phyloP scores from a whole-genome alignment of 768 basidiomycete genomes.

The Russula virescens region DNA sequence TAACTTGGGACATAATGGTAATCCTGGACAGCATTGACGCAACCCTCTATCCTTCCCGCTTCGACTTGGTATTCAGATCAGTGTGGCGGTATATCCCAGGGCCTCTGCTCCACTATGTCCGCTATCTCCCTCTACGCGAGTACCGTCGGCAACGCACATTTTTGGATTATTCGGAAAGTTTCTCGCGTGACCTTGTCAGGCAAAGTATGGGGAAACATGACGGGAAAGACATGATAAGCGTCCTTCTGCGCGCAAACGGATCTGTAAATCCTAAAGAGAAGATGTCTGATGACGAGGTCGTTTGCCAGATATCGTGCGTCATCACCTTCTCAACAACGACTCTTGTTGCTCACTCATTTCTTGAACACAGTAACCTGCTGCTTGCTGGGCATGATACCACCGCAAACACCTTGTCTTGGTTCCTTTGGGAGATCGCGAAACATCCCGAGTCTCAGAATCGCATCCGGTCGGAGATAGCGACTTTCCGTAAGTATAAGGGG shows the following conservation, averaged over 20 bases:
- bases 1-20: background rate
- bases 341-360: background rate
- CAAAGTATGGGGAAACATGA: conserved; percentile 5
- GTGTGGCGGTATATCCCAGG: conserved; percentile 20
- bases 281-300: conserved; percentile 8
- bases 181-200: conserved; percentile 9
- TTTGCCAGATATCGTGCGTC: conserved; percentile 20
- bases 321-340: too few species aligned
- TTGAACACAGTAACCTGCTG: conserved; percentile 8
- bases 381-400: conserved; percentile 24
- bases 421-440: conserved; percentile 23
- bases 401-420: conserved; percentile 15
- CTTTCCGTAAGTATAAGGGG: conserved; percentile 5
- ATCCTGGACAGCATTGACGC: conserved; percentile 16
- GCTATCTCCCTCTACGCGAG: conserved; percentile 20
- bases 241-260: conserved; percentile 21
- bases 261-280: conserved; percentile 4
- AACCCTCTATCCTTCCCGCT: conserved; percentile 17
- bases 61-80: conserved; percentile 17
- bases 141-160: conserved; percentile 18
- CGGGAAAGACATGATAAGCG: conserved; percentile 22
- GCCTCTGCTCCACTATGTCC: conserved; percentile 17
- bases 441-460: conserved; percentile 18
- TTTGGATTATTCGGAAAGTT: conserved; percentile 5
- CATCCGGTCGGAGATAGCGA: conserved; percentile 19